Evolutionary conservation across 768 basidiomycete species (phyloP), one percentile per base, ranked within the genome.

Genomic region (Rhizopogon vulgaris): DNA sequence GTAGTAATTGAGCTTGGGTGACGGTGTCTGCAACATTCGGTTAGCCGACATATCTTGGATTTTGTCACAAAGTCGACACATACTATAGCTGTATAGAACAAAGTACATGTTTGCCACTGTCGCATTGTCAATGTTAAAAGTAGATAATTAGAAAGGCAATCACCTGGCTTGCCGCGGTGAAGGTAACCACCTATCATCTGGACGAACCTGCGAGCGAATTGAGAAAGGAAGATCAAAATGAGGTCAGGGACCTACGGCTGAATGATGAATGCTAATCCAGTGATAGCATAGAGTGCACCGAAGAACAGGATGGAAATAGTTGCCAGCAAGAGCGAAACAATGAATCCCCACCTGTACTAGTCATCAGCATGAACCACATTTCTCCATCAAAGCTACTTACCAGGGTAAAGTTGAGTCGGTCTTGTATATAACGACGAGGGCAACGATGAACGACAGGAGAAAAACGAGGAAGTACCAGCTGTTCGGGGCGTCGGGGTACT

Each of bases 341-440:
- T 67, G 49, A 80, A 64, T 4, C 73, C 78, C 78, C 78, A 82
- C 73, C 72, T 34, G 10, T 11, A 12, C 32, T 12, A 34, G 10
- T 34, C 69, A 28, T 5, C 53, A 34, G 32, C 12, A 4, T 52
- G 32, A 41, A 50, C 4, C 40, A 8, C 3, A 46, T 52, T 27
- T 18, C 22, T 6, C 41, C 18, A 58, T 34, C 3, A 34, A 34
- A 3, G 10, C 10, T 2, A 58, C 69, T 51, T 59, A 77, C 82
- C 82, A 82, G 6, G 82, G 81, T 32, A 84, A 63, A 5, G 73
- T 77, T 8, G 80, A 78, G 48, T 74, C 55, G 15, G 73, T 77
- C 38, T 76, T 75, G 62, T 83, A 83, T 53, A 76, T 69, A 6
- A 77, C 76, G 4, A 75, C 73, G 69, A 83, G 72, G 0, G 78